A percentile compares a stretch with the other conserved stretches of the same genome.
Conservation (phyloP, 2,329 filamentous ascomycete species). For the Septoria petroselini region DNA sequence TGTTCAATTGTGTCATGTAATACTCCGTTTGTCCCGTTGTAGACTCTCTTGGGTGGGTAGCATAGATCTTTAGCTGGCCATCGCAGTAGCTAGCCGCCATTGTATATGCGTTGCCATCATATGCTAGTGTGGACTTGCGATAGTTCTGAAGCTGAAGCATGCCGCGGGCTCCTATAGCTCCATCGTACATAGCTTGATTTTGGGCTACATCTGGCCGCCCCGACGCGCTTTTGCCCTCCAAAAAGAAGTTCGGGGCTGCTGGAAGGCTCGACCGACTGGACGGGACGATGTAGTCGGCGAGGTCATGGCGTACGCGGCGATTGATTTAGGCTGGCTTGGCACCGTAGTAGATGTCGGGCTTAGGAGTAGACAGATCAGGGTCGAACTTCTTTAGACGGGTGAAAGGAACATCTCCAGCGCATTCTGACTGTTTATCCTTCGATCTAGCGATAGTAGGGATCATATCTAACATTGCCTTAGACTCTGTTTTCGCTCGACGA, state of each 20-base stretch:
- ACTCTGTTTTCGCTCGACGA: slow-evolving; percentile 20
- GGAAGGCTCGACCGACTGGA: not conserved
- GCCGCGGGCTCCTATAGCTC: not conserved
- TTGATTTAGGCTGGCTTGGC: slow-evolving; percentile 32
- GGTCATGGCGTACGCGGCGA: slow-evolving; percentile 27
- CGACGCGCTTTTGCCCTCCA: slow-evolving; percentile 2
- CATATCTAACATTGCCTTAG: slow-evolving; percentile 19
- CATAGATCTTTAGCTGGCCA: slow-evolving; percentile 27
- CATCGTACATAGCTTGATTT: slow-evolving; percentile 1
- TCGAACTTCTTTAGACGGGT: slow-evolving; percentile 30
- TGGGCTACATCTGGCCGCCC: not conserved
- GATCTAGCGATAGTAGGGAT: slow-evolving; percentile 22
- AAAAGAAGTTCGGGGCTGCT: slow-evolving; percentile 5
- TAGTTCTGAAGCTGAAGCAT: slow-evolving; percentile 26
- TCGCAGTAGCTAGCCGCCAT: slow-evolving; percentile 25
- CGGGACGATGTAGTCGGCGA: slow-evolving; percentile 17
- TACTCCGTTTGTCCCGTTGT: slow-evolving; percentile 22
- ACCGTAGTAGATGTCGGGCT: slow-evolving; percentile 39
- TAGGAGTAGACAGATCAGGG: slow-evolving; percentile 32
- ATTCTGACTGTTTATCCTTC: slow-evolving; percentile 5
- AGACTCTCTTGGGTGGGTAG: slow-evolving; percentile 25
- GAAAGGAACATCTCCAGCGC: not conserved
- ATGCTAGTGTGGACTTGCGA: slow-evolving; percentile 17
- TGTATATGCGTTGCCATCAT: slow-evolving; percentile 29
- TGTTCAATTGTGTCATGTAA: slow-evolving; percentile 23